Conservation (phyloP, 106 monocot genomes). For the Platanthera guangdongensis region DNA sequence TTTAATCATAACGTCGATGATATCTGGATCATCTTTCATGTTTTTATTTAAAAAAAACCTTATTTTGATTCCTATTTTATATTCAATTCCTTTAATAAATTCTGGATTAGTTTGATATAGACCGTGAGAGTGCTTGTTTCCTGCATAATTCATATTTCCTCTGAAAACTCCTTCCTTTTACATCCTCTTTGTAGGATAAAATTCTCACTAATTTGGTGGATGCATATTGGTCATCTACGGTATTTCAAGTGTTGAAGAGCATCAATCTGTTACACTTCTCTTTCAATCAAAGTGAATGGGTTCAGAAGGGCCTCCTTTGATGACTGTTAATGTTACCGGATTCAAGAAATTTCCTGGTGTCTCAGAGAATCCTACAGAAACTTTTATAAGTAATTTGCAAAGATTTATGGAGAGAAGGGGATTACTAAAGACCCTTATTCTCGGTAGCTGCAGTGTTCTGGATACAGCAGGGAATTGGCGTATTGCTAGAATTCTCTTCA, state of each 20-base stretch:
- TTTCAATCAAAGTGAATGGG: slow-evolving; percentile 53
- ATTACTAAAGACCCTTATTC: slow-evolving; percentile 51
- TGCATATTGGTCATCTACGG: background rate
- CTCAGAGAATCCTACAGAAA: slow-evolving; percentile 82
- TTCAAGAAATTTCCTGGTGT: slow-evolving; percentile 96
- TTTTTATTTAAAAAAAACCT: background rate
- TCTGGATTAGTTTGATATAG: background rate
- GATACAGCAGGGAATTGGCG: slow-evolving; percentile 75
- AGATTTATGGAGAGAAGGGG: slow-evolving; percentile 52
- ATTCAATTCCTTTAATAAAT: background rate
- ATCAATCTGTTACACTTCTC: background rate
- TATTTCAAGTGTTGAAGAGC: background rate
- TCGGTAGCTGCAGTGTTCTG: slow-evolving; percentile 68
- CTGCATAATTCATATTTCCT: background rate
- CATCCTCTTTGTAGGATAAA: background rate
- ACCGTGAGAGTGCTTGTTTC: background rate
- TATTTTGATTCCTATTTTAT: background rate
- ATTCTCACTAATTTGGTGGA: background rate
- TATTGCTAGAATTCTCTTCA: no score
- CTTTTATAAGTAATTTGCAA: slow-evolving; percentile 58
- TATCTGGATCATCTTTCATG: background rate
- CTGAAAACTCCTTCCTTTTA: background rate
- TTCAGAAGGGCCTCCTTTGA: slow-evolving; percentile 70
- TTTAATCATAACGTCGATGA: background rate
- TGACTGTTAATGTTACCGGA: slow-evolving; percentile 75